Evolutionary conservation across 1,284 basidiomycete species (phyloP), one percentile per base, ranked within the genome.

Genomic region (Cerioporus squamosus): DNA sequence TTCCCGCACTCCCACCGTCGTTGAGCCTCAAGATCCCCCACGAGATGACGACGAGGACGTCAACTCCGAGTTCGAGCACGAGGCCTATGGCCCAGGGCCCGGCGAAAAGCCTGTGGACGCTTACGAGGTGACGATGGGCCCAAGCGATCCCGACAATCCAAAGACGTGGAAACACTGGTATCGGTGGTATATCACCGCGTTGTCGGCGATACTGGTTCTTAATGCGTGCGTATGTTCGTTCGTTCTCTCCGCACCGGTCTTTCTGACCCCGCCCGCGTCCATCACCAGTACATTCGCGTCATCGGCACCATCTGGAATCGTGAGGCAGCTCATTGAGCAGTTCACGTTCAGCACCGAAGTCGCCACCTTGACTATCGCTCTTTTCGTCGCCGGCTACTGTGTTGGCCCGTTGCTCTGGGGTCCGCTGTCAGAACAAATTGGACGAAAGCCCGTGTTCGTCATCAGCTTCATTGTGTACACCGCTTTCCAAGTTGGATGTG

Each of bases 391-490:
- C 23, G 79, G 79, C 1, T 79, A 77, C 58, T 74, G 76, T 57
- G 73, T 83, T n/a, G 84, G 84, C 0, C 90, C 90, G 0, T 74
- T 93, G 1, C 54, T 92, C 1, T 87, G 84, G 84, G 86, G 80
- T 0, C 86, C 86, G 38, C 68, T 81, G 0, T 82, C 79, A 14
- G 85, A 89, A 66, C 78, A 82, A 63, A 82, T 81, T 59, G 87
- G 87, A 17, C 79, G 86, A 12, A 78, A 86, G 39, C 85, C 87
- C 1, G 72, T 92, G 49, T 91, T 92, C 68, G 74, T 95, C 57
- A 65, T 83, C 51, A 61, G 63, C 20, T 73, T 73, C 62, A 15
- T 66, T 46, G 40, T 66, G 29, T 73, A 72, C 54, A 69, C 66
- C 29, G 53, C 75, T 24, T 90, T 91, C 69, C 86, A 89, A 76